These are phyloP conservation scores for Aristolochia fimbriata DNA, from an alignment of 164 flowering plant species.

Conservation along the genomic window DNA sequence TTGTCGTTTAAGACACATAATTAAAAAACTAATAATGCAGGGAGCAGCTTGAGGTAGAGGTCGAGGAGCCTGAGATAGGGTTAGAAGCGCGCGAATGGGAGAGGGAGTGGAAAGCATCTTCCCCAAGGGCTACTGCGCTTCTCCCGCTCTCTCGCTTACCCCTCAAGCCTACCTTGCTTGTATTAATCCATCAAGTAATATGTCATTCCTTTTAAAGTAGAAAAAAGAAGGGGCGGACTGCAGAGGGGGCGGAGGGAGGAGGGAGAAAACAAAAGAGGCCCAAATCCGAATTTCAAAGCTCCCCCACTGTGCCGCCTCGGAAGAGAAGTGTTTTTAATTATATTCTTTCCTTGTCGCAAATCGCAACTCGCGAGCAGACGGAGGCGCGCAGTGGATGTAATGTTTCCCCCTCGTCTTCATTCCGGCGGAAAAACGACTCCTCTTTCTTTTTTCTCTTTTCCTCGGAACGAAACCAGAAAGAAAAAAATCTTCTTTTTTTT, in stretches of 20 bases:
- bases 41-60: background rate
- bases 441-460: no score
- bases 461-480: no score
- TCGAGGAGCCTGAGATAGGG: background rate
- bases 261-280: background rate
- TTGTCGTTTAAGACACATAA: background rate
- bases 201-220: no score
- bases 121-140: background rate
- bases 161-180: constrained; percentile 2
- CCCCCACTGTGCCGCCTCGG: background rate
- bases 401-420: background rate
- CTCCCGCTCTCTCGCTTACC: background rate
- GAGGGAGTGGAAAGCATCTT: background rate
- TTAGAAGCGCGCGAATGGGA: background rate
- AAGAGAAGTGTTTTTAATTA: background rate
- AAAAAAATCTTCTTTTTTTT: background rate
- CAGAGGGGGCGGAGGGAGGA: background rate
- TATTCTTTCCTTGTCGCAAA: background rate
- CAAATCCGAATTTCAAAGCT: background rate
- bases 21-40: background rate
- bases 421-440: background rate
- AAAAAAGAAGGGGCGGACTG: background rate
- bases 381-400: background rate
- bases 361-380: background rate
- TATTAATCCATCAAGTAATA: background rate